phyloP scores from a whole-genome alignment of 345 rosid species.

The Melaleuca quinquenervia region DNA sequence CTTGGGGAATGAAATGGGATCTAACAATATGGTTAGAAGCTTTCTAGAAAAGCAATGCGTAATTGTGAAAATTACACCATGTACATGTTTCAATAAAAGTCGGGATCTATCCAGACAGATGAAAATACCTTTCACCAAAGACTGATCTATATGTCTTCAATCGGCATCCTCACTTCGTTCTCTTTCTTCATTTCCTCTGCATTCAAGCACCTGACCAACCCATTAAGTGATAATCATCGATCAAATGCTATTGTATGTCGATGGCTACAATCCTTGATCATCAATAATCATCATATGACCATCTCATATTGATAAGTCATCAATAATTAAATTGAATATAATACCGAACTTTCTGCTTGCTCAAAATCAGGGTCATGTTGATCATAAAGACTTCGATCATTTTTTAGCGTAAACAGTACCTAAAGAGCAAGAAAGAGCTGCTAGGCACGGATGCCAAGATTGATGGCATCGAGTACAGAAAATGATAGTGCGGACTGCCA shows the following conservation, averaged over 20 bases:
- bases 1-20: fast-evolving
- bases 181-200: too few species aligned
- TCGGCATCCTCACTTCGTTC: neutral
- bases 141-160: too few species aligned
- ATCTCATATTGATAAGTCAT: neutral
- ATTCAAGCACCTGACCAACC: neutral
- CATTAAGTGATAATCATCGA: neutral
- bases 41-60: too few species aligned
- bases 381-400: neutral
- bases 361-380: neutral
- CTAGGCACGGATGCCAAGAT: neutral
- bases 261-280: neutral
- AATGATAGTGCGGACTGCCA: neutral
- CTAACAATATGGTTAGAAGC: too few species aligned
- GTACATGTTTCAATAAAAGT: fast-evolving
- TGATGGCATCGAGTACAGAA: neutral
- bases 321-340: too few species aligned
- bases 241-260: fast-evolving
- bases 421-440: neutral
- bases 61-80: too few species aligned
- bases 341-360: neutral
- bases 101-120: fast-evolving
- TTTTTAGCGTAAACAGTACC: neutral
- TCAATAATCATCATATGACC: neutral
- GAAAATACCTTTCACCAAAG: neutral